Evolutionary conservation across 1,284 basidiomycete genomes (phyloP), one percentile per base, ranked within the genome.

Genomic region (Sanghuangporus baumii): DNA sequence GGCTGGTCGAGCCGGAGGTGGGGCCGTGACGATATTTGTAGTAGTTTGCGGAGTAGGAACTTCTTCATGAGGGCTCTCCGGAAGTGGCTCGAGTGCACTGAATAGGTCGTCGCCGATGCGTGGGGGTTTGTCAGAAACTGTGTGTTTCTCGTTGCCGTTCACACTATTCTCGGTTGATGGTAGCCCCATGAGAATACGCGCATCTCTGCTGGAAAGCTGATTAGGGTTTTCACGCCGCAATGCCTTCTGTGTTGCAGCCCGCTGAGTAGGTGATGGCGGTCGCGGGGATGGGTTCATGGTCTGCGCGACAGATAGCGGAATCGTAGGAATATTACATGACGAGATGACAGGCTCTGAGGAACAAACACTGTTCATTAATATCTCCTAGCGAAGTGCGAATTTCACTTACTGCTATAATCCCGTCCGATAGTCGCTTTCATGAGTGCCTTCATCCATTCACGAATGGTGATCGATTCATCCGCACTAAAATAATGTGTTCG

Each of bases 361-460:
- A 20, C 54, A 43, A 31, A 37, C 34, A 55, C 26, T 3, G 52
- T 31, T 46, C n/a, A 60, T 46, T 46, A 2, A 36, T 14, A 9
- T 8, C 37, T 37, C 16, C 1, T 40, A 6, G 47, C 11, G 14
- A 11, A 11, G 34, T 18, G 26, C 11, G 1, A 47, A 40, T 48
- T 46, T 11, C 31, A 79, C 88, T 55, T 71, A 94, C 93, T 90
- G 11, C 87, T 82, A 72, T 95, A 96, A 74, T 97, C 94, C 61
- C 97, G 80, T 16, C 86, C 90, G 70, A 99, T 99, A 4, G 96
- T 98, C 2, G 95, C 92, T 76, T 99, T 99, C 93, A 98, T 98
- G 69, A 99, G 85, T 9, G 94, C 93, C 79, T 99, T 99, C 96
- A 99, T 99, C 97, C 97, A 99, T 68, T 94, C 94, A 12, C 97